Percentiles rank a stretch among this genome's conserved stretches.
These are phyloP conservation scores for Tetracladium setigerum DNA, from an alignment of 495 filamentous ascomycete species.

Conservation along the genomic window DNA sequence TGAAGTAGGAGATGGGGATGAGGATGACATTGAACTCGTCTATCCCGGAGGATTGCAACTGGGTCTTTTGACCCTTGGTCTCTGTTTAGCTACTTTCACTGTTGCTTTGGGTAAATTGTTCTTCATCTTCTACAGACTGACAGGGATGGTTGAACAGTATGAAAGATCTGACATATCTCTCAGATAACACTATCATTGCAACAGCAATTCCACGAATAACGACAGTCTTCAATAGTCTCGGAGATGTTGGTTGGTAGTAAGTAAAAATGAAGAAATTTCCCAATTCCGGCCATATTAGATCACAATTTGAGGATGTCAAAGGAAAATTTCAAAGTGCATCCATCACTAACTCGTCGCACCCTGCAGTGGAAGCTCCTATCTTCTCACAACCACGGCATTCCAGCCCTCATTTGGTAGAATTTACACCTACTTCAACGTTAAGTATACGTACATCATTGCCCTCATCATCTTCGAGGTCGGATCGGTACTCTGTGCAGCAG, in stretches of 20 bases:
- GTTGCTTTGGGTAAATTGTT: slow-evolving; percentile 41
- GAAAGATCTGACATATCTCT: too few species aligned
- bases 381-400: slow-evolving; percentile 41
- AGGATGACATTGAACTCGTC: slow-evolving; percentile 11
- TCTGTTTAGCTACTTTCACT: slow-evolving; percentile 49
- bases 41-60: slow-evolving; percentile 40
- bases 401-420: slow-evolving; percentile 44
- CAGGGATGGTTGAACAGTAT: too few species aligned
- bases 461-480: slow-evolving; percentile 76
- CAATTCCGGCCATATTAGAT: slow-evolving; percentile 50
- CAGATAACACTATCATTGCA: slow-evolving; percentile 39
- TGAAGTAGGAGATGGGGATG: slow-evolving; percentile 4
- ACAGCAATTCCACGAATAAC: slow-evolving; percentile 47
- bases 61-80: slow-evolving; percentile 37
- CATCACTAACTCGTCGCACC: neutral
- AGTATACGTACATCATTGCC: slow-evolving; percentile 58
- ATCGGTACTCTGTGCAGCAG: slow-evolving; percentile 54
- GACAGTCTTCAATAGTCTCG: slow-evolving; percentile 34
- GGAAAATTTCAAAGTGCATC: too few species aligned
- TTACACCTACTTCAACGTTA: slow-evolving; percentile 33
- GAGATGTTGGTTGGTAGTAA: slow-evolving; percentile 48
- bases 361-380: slow-evolving; percentile 32
- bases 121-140: too few species aligned
- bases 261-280: neutral
- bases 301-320: slow-evolving; percentile 20